These are phyloP conservation scores for Neolentinus lepideus DNA, from an alignment of 1,284 basidiomycete species.

Conservation along the genomic window DNA sequence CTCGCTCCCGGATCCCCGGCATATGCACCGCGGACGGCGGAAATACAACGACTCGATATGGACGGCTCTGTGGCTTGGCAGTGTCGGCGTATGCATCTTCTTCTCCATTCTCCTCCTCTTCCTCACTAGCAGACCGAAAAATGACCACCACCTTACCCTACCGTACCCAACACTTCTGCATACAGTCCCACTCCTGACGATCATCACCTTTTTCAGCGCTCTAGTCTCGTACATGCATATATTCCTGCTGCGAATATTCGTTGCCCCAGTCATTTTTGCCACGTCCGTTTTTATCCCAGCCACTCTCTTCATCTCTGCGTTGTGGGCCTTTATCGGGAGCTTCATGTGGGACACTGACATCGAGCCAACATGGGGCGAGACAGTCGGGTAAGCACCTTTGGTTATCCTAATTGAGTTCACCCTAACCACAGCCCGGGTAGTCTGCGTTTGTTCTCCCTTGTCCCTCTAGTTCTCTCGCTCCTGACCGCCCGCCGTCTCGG, in stretches of 20 bases:
- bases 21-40: constrained; percentile 49
- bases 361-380: constrained; percentile 74
- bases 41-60: constrained; percentile 67
- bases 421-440: constrained; percentile 22
- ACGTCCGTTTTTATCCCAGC: constrained; percentile 79
- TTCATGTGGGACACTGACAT: constrained; percentile 76
- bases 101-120: constrained; percentile 60
- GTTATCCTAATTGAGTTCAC: not conserved
- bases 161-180: constrained; percentile 77
- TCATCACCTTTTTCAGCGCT: constrained; percentile 71
- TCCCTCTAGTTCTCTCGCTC: constrained; percentile 67
- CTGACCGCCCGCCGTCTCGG: constrained; percentile 70
- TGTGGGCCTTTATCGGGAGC: constrained; percentile 87
- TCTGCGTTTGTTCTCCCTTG: constrained; percentile 69
- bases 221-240: constrained; percentile 72
- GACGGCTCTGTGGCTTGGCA: constrained; percentile 60
- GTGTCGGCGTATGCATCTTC: constrained; percentile 51
- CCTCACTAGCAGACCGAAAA: constrained; percentile 33
- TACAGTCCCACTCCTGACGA: constrained; percentile 77
- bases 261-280: constrained; percentile 74
- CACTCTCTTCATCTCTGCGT: constrained; percentile 72
- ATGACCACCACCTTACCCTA: constrained; percentile 28
- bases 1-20: constrained; percentile 65
- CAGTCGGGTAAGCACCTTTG: constrained; percentile 54
- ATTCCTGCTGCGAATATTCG: constrained; percentile 69